phyloP scores from a whole-genome alignment of 2,329 filamentous ascomycete species.

The Ophiocordyceps camponoti-saundersi region DNA sequence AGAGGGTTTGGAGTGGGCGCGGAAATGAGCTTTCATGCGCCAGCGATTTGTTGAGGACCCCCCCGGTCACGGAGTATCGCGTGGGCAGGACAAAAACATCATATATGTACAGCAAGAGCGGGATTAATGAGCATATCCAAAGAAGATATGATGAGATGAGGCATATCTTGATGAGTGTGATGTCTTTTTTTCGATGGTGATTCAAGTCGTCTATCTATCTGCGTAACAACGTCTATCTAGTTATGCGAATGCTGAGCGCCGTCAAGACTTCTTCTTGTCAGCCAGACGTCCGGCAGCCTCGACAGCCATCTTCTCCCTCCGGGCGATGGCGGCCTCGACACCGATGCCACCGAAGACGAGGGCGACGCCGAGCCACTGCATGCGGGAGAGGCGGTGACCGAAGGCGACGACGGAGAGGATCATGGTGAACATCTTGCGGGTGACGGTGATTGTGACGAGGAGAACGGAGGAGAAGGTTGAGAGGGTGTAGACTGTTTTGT shows the following conservation, averaged over 20 bases:
- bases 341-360: constrained; percentile 93
- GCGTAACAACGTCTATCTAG: not conserved
- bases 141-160: not conserved
- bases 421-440: constrained; percentile 98
- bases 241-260: not conserved
- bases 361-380: constrained; percentile 86
- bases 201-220: not conserved
- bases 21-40: not conserved
- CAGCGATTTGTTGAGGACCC: not conserved
- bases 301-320: constrained; percentile 71
- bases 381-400: constrained; percentile 68
- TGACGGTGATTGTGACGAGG: constrained; percentile 91
- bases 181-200: not conserved
- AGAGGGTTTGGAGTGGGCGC: not conserved
- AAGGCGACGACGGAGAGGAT: constrained; percentile 90
- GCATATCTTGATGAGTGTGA: not conserved
- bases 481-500: constrained; percentile 59
- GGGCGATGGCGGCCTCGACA: constrained; percentile 68
- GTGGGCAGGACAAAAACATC: not conserved
- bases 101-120: not conserved
- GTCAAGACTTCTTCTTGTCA: constrained; percentile 14
- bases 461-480: constrained; percentile 82
- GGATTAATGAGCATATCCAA: not conserved
- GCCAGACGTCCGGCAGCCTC: constrained; percentile 38
- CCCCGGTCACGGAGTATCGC: not conserved